These are phyloP conservation scores for Spongospora subterranea DNA, from an alignment of 208 protist species.

Conservation along the genomic window DNA sequence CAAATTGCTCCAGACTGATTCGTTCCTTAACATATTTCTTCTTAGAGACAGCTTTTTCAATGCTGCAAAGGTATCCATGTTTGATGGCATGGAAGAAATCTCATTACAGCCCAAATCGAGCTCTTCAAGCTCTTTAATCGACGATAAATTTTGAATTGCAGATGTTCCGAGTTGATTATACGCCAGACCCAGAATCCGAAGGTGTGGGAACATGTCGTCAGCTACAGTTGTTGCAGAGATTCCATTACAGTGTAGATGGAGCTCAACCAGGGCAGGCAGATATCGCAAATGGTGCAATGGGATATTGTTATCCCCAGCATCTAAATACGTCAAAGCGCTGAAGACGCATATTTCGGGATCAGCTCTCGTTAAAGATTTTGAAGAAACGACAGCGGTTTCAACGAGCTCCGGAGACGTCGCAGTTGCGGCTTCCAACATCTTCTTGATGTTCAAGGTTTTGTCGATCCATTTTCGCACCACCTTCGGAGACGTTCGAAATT, in stretches of 20 bases:
- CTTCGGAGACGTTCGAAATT: not conserved
- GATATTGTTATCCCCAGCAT: not conserved
- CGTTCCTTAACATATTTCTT: not conserved
- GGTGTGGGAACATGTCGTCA: not conserved
- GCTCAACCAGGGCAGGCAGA: slow-evolving; percentile 1
- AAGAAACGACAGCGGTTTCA: not conserved
- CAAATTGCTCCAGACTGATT: not conserved
- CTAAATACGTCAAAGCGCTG: not conserved
- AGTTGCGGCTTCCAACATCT: not conserved
- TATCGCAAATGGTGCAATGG: not conserved
- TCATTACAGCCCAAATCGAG: slow-evolving; percentile 16
- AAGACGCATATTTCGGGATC: not conserved
- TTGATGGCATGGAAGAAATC: not conserved
- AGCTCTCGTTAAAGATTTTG: not conserved
- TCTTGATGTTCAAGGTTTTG: not conserved
- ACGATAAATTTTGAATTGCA: not conserved
- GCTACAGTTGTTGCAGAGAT: not conserved
- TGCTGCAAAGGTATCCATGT: not conserved
- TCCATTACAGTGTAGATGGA: slow-evolving; percentile 45
- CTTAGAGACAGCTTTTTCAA: slow-evolving; percentile 46
- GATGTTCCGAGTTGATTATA: not conserved
- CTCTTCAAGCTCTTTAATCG: not conserved
- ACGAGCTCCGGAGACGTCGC: not conserved
- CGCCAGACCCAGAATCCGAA: slow-evolving; percentile 10
- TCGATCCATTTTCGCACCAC: not conserved